These are phyloP conservation scores for Coffea canephora DNA, from an alignment of 257 asterid species.

Conservation along the genomic window DNA sequence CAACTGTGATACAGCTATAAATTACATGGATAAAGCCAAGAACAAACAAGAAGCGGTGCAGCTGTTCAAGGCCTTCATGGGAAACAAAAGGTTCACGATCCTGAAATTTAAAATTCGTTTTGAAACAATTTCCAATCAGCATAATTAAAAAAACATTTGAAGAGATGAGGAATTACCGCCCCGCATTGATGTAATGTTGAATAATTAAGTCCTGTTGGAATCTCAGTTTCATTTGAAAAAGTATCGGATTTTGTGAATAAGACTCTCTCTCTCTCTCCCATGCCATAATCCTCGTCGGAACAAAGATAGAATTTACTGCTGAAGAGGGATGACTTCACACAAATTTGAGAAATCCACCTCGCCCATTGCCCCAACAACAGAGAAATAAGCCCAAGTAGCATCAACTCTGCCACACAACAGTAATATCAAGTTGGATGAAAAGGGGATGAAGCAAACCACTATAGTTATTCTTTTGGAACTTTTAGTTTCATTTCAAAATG, in stretches of 20 bases:
- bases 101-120: slow-evolving; percentile 31
- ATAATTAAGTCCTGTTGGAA: slow-evolving; percentile 35
- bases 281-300: slow-evolving; percentile 57
- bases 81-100: slow-evolving; percentile 88
- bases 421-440: background rate
- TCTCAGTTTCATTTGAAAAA: slow-evolving; percentile 40
- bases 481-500: background rate
- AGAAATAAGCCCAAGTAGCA: slow-evolving; percentile 91
- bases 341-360: slow-evolving; percentile 71
- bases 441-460: background rate
- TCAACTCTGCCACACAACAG: slow-evolving; percentile 47
- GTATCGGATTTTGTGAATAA: slow-evolving; percentile 21
- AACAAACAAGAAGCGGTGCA: slow-evolving; percentile 80
- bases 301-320: slow-evolving; percentile 72
- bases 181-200: slow-evolving; percentile 59
- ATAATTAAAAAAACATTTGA: background rate
- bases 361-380: slow-evolving; percentile 89
- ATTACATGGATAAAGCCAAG: slow-evolving; percentile 80
- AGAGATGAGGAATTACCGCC: slow-evolving; percentile 37
- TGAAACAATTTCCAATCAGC: background rate
- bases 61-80: slow-evolving; percentile 87
- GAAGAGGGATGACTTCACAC: slow-evolving; percentile 78
- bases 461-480: background rate
- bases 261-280: slow-evolving; percentile 24
- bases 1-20: slow-evolving; percentile 72